phyloP scores from a whole-genome alignment of 148 eudicot genomes.

The Drosera capensis region DNA sequence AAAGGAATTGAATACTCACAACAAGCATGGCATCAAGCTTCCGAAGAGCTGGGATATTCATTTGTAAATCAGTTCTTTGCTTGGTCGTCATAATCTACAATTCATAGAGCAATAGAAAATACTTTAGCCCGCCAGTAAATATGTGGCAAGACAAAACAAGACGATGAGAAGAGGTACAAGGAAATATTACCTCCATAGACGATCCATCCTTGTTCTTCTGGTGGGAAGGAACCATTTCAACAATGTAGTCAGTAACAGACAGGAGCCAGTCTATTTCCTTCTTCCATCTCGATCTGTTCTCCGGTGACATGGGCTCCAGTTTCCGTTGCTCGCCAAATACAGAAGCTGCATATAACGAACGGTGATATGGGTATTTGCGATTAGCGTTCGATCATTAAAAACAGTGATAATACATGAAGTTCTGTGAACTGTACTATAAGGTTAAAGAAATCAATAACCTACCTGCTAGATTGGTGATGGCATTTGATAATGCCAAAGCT shows the following conservation, averaged over 20 bases:
- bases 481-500: constrained; percentile 48
- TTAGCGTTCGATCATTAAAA: neutral
- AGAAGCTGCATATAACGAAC: constrained; percentile 30
- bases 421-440: neutral
- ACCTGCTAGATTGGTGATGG: constrained; percentile 51
- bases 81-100: constrained; percentile 42
- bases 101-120: neutral
- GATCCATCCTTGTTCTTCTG: constrained; percentile 35
- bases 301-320: constrained; percentile 53
- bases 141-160: neutral
- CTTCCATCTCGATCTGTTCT: constrained; percentile 39
- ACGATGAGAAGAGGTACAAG: constrained; percentile 5
- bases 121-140: neutral
- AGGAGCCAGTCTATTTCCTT: constrained; percentile 56
- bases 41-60: constrained; percentile 71
- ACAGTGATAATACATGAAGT: neutral
- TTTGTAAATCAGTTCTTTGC: constrained; percentile 65
- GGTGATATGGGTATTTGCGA: no score
- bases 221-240: constrained; percentile 42
- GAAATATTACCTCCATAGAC: constrained; percentile 25
- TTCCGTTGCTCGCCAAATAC: constrained; percentile 42
- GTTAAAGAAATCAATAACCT: neutral
- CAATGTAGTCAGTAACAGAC: constrained; percentile 56
- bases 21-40: constrained; percentile 81
- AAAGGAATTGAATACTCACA: constrained; percentile 26